phyloP scores from a whole-genome alignment of 192 early-diverging fungal species.

The Pilaira anomala region DNA sequence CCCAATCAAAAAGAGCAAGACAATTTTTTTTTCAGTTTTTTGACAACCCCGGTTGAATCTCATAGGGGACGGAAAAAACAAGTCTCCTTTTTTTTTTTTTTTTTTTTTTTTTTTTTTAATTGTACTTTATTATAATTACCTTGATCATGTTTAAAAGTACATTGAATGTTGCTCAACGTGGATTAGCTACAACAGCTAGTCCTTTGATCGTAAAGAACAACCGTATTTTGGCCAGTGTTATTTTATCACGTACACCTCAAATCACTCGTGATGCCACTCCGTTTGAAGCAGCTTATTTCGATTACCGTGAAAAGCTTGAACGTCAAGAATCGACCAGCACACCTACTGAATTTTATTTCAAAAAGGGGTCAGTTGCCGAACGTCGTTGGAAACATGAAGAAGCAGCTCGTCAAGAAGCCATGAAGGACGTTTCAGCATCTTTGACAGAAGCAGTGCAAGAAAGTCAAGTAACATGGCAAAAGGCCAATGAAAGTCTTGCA shows the following conservation, averaged over 20 bases:
- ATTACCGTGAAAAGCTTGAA: constrained; percentile 62
- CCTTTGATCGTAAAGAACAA: constrained; percentile 39
- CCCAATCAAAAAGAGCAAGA: too few relatives aligned
- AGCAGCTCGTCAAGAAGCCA: constrained; percentile 30
- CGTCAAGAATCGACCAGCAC: constrained; percentile 52
- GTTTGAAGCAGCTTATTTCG: constrained; percentile 69
- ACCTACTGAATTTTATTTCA: constrained; percentile 71
- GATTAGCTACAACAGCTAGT: constrained; percentile 9
- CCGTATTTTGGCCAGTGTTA: constrained; percentile 54
- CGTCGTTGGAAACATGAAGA: constrained; percentile 55
- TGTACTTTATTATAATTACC: too few relatives aligned
- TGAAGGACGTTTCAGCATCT: constrained; percentile 14
- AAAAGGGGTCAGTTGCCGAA: constrained; percentile 72
- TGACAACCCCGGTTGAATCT: too few relatives aligned
- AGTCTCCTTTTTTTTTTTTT: too few relatives aligned
- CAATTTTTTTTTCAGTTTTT: too few relatives aligned
- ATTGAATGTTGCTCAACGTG: constrained; percentile 2
- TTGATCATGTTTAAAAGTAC: constrained; percentile 8
- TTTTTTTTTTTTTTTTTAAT: too few relatives aligned
- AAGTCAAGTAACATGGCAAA: constrained; percentile 6
- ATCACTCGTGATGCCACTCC: constrained; percentile 56
- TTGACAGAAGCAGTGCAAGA: constrained; percentile 17
- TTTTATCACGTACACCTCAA: constrained; percentile 69
- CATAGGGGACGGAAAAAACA: too few relatives aligned
- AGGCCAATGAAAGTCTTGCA: constrained; percentile 5